phyloP scores from a whole-genome alignment of 2,329 filamentous ascomycete genomes.

The Aureobasidium sp. region DNA sequence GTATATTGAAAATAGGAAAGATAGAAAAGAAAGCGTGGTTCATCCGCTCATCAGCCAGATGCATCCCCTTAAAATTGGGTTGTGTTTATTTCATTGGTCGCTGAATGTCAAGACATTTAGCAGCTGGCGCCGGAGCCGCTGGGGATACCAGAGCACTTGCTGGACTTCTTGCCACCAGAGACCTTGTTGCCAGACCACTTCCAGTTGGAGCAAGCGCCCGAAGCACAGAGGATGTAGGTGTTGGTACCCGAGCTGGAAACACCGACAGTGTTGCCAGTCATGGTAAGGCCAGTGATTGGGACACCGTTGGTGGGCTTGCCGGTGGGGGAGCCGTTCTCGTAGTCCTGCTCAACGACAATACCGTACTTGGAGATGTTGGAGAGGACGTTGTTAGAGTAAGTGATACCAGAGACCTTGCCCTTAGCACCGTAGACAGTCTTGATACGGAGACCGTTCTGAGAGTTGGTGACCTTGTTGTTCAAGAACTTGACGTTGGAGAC shows the following conservation, averaged over 20 bases:
- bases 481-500: constrained; percentile 42
- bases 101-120: neutral
- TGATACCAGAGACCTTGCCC: constrained; percentile 44
- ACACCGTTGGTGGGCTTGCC: constrained; percentile 41
- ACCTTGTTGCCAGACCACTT: constrained; percentile 42
- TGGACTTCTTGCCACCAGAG: constrained; percentile 42
- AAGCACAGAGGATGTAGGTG: constrained; percentile 47
- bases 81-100: neutral
- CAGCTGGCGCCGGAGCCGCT: constrained; percentile 5
- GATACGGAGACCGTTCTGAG: constrained; percentile 43
- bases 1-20: neutral
- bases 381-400: constrained; percentile 43
- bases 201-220: constrained; percentile 45
- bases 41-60: neutral
- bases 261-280: constrained; percentile 37
- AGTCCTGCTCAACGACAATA: constrained; percentile 52
- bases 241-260: constrained; percentile 31
- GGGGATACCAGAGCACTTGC: constrained; percentile 24
- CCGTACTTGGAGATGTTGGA: constrained; percentile 32
- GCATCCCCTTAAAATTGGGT: neutral
- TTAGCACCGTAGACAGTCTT: constrained; percentile 45
- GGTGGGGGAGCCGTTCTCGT: constrained; percentile 40
- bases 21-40: neutral
- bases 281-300: constrained; percentile 44
- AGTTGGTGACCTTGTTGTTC: constrained; percentile 39